Evolutionary conservation across 1,139 yeast species (phyloP).

Genomic region (Diutina ranongensis): DNA sequence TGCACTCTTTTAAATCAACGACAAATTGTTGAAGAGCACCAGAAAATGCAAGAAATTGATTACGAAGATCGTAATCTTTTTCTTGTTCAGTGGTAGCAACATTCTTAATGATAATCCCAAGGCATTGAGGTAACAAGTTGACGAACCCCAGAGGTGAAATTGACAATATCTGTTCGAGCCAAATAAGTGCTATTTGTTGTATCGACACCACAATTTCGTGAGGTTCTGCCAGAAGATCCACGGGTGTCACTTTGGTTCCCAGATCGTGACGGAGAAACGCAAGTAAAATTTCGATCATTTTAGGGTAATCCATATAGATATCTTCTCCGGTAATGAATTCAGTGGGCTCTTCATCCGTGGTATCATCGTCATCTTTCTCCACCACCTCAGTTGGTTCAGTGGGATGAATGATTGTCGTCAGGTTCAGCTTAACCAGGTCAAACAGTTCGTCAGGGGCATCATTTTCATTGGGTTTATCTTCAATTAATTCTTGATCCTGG

Average conservation of each 20-base stretch:
- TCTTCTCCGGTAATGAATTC: conserved; percentile 79
- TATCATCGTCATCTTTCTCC: conserved; percentile 11
- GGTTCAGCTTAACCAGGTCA: conserved; percentile 17
- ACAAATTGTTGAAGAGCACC: conserved; percentile 24
- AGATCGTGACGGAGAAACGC: conserved; percentile 37
- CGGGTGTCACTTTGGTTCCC: conserved; percentile 11
- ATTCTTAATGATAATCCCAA: conserved; percentile 26
- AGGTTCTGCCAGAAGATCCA: conserved; percentile 23
- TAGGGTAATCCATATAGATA: conserved; percentile 68
- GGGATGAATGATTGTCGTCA: conserved; percentile 16
- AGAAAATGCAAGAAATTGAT: conserved; percentile 27
- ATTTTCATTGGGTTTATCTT: conserved; percentile 5
- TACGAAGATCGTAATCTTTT: conserved; percentile 28
- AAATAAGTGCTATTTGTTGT: conserved; percentile 66
- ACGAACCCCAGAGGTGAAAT: conserved; percentile 71
- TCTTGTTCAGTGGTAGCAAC: conserved; percentile 27
- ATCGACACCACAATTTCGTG: conserved; percentile 57
- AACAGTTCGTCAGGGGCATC: conserved; percentile 12
- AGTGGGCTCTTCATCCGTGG: conserved; percentile 26
- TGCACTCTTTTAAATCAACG: conserved; percentile 18
- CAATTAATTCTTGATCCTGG: conserved; percentile 3
- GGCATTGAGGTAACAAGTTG: conserved; percentile 40
- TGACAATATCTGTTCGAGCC: conserved; percentile 69
- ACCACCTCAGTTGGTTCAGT: conserved; percentile 7
- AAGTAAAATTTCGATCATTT: conserved; percentile 67